Evolutionary conservation across 2,329 filamentous ascomycete species (phyloP), one percentile per base, ranked within the genome.

Genomic region (Aureobasidium sp.): DNA sequence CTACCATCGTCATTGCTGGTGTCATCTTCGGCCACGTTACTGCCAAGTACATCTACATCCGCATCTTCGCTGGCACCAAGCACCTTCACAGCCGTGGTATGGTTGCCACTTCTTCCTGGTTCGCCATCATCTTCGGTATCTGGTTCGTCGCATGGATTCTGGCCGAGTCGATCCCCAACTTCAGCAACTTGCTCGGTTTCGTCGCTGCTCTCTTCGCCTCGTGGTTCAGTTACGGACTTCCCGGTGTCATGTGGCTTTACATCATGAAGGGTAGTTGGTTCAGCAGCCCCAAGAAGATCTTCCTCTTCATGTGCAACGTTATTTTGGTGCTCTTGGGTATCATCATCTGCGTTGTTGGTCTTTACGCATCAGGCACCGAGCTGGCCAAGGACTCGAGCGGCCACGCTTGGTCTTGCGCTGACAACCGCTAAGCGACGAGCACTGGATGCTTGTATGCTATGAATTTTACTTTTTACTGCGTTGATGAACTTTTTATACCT

Each of bases 1-100:
- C 86, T 8, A 89, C 87, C 29, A 89, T 89, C 58, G 75, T 89
- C 55, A 82, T 89, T 53, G 84, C 86, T 0, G 87, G 86, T 59
- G 85, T 88, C 7, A 86, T 90, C 64, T 85, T 87, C 68, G 85
- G 81, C 17, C 83, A 86, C 62, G 82, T 89, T 2, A 62, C 84
- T 1, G 78, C 78, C 58, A 87, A 87, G 65, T 87, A 86, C 67
- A 76, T 89, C 62, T 89, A 87, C 67, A 73, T 84, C 3, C 80
- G 85, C 19, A 68, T 87, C n/a, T 87, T 86, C 73, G 75, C 78
- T 19, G 79, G 81, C 49, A 85, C 82, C 4, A 78, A 82, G 67
- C 65, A 73, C 69, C 61, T 75, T 67, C 62, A 71, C 69, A 64
- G 69, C 68, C 66, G 69, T 62, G 61, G 67, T 31, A 50, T 67